phyloP scores from a whole-genome alignment of 73 alveolate genomes.

The Paramecium caudatum region DNA sequence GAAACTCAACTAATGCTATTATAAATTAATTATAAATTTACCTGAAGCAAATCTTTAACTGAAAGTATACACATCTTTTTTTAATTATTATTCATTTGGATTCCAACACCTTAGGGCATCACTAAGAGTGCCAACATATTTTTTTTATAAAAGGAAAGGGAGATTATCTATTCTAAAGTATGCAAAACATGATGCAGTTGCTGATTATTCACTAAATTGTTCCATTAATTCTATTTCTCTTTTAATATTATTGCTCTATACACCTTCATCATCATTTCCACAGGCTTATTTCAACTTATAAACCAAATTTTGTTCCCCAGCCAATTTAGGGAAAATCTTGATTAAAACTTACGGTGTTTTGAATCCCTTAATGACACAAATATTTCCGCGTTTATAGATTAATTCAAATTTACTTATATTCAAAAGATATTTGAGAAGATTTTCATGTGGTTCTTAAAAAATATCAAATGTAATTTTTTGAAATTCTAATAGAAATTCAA shows the following conservation, averaged over 20 bases:
- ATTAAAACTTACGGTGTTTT: not conserved
- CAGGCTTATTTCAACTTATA: not conserved
- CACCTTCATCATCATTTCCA: not conserved
- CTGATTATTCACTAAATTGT: not conserved
- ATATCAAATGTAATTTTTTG: no score
- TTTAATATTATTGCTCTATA: not conserved
- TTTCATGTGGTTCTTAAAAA: no score
- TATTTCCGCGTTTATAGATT: no score
- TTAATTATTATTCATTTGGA: not conserved
- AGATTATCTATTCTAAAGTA: not conserved
- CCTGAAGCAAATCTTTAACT: slow-evolving; percentile 12
- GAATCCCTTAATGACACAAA: no score
- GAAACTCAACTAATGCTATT: not conserved
- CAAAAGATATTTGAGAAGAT: no score
- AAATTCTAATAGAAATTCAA: slow-evolving; percentile 4
- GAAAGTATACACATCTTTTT: not conserved
- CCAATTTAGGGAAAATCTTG: not conserved
- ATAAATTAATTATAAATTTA: not conserved
- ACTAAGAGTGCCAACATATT: not conserved
- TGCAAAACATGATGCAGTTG: not conserved
- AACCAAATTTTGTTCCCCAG: not conserved
- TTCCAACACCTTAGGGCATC: not conserved
- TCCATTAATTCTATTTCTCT: slow-evolving; percentile 42
- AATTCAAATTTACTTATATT: no score
- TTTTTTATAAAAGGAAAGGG: not conserved